Conservation (phyloP, 2,329 filamentous ascomycete species). For the Fusarium miscanthi region DNA sequence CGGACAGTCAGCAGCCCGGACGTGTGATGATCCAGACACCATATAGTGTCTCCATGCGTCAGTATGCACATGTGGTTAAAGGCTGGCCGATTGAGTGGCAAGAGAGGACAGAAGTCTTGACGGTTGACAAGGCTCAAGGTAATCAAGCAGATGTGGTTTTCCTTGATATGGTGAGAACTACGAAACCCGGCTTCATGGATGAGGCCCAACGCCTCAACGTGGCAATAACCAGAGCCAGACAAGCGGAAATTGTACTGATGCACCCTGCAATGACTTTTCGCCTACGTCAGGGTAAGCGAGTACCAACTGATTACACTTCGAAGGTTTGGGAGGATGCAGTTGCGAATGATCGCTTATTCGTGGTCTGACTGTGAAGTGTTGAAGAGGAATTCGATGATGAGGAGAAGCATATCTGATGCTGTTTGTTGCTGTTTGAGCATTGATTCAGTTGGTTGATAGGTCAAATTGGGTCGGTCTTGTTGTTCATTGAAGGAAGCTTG, state of each 20-base stretch:
- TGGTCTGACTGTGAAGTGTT: slow-evolving; percentile 9
- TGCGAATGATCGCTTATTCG: slow-evolving; percentile 37
- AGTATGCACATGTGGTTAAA: slow-evolving; percentile 50
- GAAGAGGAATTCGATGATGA: background rate
- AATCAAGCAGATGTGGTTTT: slow-evolving; percentile 61
- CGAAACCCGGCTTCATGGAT: slow-evolving; percentile 55
- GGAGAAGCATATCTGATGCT: background rate
- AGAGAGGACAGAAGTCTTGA: slow-evolving; percentile 54
- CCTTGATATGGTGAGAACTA: slow-evolving; percentile 58
- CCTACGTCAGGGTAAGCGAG: background rate
- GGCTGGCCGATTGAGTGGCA: slow-evolving; percentile 44
- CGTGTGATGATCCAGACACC: slow-evolving; percentile 58
- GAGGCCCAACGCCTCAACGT: slow-evolving; percentile 59
- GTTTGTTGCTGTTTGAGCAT: slow-evolving; percentile 5
- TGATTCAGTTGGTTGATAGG: slow-evolving; percentile 9
- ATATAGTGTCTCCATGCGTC: slow-evolving; percentile 52
- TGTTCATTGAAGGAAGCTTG: background rate
- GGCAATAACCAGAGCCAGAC: slow-evolving; percentile 57
- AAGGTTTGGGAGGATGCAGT: slow-evolving; percentile 50
- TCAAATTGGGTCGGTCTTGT: slow-evolving; percentile 11
- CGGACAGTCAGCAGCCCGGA: slow-evolving; percentile 42
- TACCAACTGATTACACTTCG: slow-evolving; percentile 42
- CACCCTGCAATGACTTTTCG: slow-evolving; percentile 50
- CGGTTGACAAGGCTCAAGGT: slow-evolving; percentile 59
- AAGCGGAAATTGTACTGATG: slow-evolving; percentile 60